Conservation (phyloP, 179 eudicot species). For the Pouteria campechiana region DNA sequence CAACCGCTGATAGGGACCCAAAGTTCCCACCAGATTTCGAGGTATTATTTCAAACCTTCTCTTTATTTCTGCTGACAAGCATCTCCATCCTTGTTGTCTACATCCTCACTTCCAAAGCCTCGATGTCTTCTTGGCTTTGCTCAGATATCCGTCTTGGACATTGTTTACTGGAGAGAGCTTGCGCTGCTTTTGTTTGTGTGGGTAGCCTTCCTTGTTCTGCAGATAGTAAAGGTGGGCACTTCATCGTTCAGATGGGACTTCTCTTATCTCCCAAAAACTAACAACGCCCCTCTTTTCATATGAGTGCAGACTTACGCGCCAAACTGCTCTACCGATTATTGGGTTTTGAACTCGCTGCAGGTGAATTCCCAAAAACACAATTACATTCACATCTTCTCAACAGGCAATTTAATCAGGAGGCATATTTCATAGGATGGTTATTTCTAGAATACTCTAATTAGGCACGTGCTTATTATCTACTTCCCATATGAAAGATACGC, state of each 20-base stretch:
- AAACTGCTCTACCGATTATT: conserved; percentile 38
- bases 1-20: no score
- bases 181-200: no score
- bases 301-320: conserved; percentile 28
- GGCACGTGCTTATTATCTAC: no score
- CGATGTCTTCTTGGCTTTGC: not conserved
- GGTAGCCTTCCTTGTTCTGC: conserved; percentile 3
- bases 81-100: no score
- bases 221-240: conserved; percentile 4
- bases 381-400: not conserved
- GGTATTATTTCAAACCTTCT: no score
- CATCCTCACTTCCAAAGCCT: no score
- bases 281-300: not conserved
- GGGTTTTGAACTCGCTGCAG: conserved; percentile 44
- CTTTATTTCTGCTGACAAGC: no score
- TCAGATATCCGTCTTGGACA: conserved; percentile 2
- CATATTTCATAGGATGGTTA: no score
- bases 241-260: not conserved
- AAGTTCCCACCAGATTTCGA: no score
- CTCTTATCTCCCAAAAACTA: not conserved
- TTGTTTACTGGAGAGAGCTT: conserved; percentile 12
- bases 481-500: no score
- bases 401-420: no score
- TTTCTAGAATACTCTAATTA: no score
- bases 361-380: conserved; percentile 13